Conservation (phyloP, 805 yeast species). For the Pichia nakasei region DNA sequence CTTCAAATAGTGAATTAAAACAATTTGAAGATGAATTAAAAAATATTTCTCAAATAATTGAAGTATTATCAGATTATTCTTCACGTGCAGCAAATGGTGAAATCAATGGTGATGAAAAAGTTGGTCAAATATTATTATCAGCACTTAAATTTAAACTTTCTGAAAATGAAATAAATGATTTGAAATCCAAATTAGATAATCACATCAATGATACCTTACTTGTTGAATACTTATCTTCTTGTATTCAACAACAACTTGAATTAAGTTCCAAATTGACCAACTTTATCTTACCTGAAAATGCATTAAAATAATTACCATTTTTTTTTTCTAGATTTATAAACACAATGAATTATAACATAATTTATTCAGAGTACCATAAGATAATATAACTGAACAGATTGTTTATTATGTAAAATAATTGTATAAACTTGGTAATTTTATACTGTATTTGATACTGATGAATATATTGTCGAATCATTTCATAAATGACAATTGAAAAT, state of each 20-base stretch:
- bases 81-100: constrained; percentile 33
- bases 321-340: neutral
- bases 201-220: constrained; percentile 75
- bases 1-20: constrained; percentile 34
- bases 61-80: constrained; percentile 41
- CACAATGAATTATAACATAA: too few relatives aligned
- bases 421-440: too few relatives aligned
- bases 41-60: constrained; percentile 39
- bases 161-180: constrained; percentile 40
- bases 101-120: constrained; percentile 42
- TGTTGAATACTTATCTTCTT: constrained; percentile 74
- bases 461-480: too few relatives aligned
- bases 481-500: too few relatives aligned
- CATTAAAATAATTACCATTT: constrained; percentile 17
- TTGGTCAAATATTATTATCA: constrained; percentile 60
- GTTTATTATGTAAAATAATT: too few relatives aligned
- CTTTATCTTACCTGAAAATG: constrained; percentile 30
- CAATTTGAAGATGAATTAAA: constrained; percentile 39
- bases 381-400: too few relatives aligned
- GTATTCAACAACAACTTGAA: constrained; percentile 78
- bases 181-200: constrained; percentile 53
- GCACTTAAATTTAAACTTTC: constrained; percentile 45
- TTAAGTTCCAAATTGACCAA: constrained; percentile 67
- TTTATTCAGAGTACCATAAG: too few relatives aligned
- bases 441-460: too few relatives aligned